These are phyloP conservation scores for Lactarius pseudohatsudake DNA, from an alignment of 768 basidiomycete species.

Conservation along the genomic window DNA sequence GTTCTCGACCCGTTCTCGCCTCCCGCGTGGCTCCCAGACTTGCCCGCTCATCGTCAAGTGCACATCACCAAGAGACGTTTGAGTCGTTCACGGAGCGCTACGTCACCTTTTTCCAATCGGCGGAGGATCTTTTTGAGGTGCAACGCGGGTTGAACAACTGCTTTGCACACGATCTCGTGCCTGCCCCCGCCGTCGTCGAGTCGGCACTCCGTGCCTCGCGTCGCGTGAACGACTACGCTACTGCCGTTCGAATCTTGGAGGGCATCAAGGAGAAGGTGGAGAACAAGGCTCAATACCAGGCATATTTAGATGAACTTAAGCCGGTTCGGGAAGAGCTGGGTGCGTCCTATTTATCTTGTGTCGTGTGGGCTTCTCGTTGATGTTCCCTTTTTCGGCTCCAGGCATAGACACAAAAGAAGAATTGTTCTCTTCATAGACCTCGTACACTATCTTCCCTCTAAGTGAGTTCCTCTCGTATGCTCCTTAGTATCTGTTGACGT, in stretches of 20 bases:
- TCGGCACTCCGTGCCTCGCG: constrained; percentile 85
- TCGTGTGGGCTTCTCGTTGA: not conserved
- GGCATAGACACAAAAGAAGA: constrained; percentile 66
- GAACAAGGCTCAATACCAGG: constrained; percentile 92
- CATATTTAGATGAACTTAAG: constrained; percentile 90
- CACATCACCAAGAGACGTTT: constrained; percentile 87
- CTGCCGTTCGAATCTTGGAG: constrained; percentile 94
- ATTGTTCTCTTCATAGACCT: constrained; percentile 49
- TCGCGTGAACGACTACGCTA: constrained; percentile 95
- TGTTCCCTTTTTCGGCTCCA: constrained; percentile 31
- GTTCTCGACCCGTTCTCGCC: constrained; percentile 52
- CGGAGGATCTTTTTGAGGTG: constrained; percentile 96
- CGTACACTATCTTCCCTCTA: constrained; percentile 19
- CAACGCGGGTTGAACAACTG: constrained; percentile 99
- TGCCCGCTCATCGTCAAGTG: constrained; percentile 51
- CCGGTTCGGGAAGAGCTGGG: constrained; percentile 89
- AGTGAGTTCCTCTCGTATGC: not conserved
- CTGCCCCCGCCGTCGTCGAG: constrained; percentile 79
- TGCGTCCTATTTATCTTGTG: constrained; percentile 37
- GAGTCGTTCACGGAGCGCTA: constrained; percentile 95
- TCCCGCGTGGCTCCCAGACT: constrained; percentile 45
- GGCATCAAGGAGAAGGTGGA: constrained; percentile 97
- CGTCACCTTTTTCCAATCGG: constrained; percentile 88
- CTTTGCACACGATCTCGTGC: constrained; percentile 97
- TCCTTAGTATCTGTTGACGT: not conserved